Percentiles rank a stretch among this genome's conserved stretches.
These are phyloP conservation scores for Xylaria polymorpha DNA, from an alignment of 2,329 filamentous ascomycete genomes.

Conservation along the genomic window DNA sequence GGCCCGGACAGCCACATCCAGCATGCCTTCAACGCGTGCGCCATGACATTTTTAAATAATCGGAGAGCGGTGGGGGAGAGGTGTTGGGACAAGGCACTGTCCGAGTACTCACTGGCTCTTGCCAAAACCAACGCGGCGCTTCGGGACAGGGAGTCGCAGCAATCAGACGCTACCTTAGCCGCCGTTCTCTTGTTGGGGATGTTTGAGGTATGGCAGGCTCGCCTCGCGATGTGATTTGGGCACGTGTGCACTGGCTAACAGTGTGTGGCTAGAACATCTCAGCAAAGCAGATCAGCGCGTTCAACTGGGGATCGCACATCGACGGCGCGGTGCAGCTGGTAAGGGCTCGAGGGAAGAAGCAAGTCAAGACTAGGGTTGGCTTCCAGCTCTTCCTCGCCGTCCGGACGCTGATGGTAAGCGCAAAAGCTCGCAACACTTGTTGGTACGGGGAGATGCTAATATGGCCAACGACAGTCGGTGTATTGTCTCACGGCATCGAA, in stretches of 20 bases:
- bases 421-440: conserved; percentile 1
- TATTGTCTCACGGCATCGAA: conserved; percentile 66
- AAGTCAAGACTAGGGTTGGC: conserved; percentile 64
- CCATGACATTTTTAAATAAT: conserved; percentile 68
- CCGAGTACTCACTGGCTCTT: conserved; percentile 66
- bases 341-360: conserved; percentile 66
- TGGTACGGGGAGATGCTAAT: not conserved
- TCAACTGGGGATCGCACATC: conserved; percentile 73
- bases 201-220: conserved; percentile 61
- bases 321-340: conserved; percentile 72
- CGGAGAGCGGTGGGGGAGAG: conserved; percentile 53
- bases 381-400: conserved; percentile 69
- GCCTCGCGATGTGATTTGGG: no score
- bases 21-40: conserved; percentile 69
- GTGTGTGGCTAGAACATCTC: conserved; percentile 58
- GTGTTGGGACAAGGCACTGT: conserved; percentile 57
- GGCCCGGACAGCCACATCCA: conserved; percentile 60
- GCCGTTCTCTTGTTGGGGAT: conserved; percentile 69
- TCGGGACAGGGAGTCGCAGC: conserved; percentile 60
- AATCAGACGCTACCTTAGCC: conserved; percentile 68
- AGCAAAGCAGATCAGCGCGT: conserved; percentile 63
- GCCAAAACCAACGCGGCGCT: conserved; percentile 65
- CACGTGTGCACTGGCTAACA: conserved; percentile 3
- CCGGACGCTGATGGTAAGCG: conserved; percentile 67
- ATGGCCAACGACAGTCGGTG: conserved; percentile 56